Conservation (phyloP, 2,329 filamentous ascomycete species). For the Purpureocillium lavendulum region DNA sequence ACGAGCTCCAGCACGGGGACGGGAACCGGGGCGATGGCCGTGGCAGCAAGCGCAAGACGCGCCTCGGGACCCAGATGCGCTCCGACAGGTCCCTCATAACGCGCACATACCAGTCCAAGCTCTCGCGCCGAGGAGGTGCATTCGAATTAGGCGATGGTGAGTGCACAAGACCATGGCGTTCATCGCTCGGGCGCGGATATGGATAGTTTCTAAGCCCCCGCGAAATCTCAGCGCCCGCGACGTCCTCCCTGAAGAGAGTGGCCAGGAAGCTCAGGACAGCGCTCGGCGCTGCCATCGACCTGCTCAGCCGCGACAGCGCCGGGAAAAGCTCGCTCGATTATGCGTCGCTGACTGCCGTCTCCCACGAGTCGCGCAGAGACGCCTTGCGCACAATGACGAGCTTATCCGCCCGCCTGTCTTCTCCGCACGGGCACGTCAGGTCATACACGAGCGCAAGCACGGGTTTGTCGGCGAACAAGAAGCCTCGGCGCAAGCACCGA, state of each 20-base stretch:
- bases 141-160: slow-evolving; percentile 41
- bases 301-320: slow-evolving; percentile 19
- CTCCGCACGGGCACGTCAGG: not conserved
- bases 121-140: slow-evolving; percentile 29
- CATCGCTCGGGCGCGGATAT: not conserved
- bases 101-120: slow-evolving; percentile 30
- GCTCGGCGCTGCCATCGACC: slow-evolving; percentile 23
- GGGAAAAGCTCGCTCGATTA: slow-evolving; percentile 32
- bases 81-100: slow-evolving; percentile 32
- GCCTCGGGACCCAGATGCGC: slow-evolving; percentile 26
- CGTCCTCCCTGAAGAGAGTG: slow-evolving; percentile 30
- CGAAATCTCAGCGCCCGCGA: slow-evolving; percentile 28
- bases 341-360: slow-evolving; percentile 36
- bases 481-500: not conserved
- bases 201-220: slow-evolving; percentile 5
- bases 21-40: slow-evolving; percentile 9
- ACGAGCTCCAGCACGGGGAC: slow-evolving; percentile 18
- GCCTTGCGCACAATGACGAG: slow-evolving; percentile 40
- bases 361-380: slow-evolving; percentile 36
- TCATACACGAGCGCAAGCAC: not conserved
- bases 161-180: slow-evolving; percentile 10
- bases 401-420: slow-evolving; percentile 27
- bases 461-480: slow-evolving; percentile 2
- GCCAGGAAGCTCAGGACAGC: slow-evolving; percentile 33
- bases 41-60: too few relatives aligned